Evolutionary conservation across 495 filamentous ascomycete species (phyloP).

Genomic region (Zalerion maritima): DNA sequence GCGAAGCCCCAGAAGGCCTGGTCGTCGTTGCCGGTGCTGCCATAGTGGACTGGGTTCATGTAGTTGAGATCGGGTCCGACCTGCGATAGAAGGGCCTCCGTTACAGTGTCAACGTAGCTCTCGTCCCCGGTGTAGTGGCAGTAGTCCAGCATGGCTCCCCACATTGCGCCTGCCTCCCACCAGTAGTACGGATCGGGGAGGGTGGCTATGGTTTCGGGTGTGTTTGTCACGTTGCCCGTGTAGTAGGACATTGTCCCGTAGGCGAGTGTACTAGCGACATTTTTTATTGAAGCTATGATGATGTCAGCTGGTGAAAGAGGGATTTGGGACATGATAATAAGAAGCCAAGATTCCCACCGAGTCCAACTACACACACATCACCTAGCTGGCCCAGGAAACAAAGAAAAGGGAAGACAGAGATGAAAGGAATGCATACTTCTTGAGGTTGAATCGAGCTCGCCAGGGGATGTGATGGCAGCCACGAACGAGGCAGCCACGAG

Average conservation of each 20-base stretch:
- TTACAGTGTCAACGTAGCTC: slow-evolving; percentile 54
- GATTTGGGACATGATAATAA: no score
- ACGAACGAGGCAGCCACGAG: no score
- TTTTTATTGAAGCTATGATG: slow-evolving; percentile 33
- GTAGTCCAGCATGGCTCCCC: slow-evolving; percentile 66
- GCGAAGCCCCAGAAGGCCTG: slow-evolving; percentile 73
- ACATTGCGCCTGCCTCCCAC: slow-evolving; percentile 67
- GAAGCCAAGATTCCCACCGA: no score
- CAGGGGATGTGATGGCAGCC: no score
- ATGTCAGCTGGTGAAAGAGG: no score
- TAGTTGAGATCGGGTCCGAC: slow-evolving; percentile 46
- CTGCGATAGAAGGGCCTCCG: slow-evolving; percentile 50
- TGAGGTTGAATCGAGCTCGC: no score
- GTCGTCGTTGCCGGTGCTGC: slow-evolving; percentile 52
- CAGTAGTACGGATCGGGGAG: slow-evolving; percentile 63
- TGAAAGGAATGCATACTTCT: no score
- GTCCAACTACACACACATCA: no score
- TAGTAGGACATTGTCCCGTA: slow-evolving; percentile 47
- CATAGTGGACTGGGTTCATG: slow-evolving; percentile 32
- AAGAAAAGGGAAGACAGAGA: no score
- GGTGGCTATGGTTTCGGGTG: slow-evolving; percentile 46
- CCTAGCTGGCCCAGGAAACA: no score
- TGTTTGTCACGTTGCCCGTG: slow-evolving; percentile 46
- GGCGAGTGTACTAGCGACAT: slow-evolving; percentile 33
- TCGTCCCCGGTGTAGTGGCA: slow-evolving; percentile 68